A percentile compares a stretch with the other conserved stretches of the same genome.
These are phyloP conservation scores for Phytophthora colocasiae DNA, from an alignment of 352 stramenopile species.

Conservation along the genomic window DNA sequence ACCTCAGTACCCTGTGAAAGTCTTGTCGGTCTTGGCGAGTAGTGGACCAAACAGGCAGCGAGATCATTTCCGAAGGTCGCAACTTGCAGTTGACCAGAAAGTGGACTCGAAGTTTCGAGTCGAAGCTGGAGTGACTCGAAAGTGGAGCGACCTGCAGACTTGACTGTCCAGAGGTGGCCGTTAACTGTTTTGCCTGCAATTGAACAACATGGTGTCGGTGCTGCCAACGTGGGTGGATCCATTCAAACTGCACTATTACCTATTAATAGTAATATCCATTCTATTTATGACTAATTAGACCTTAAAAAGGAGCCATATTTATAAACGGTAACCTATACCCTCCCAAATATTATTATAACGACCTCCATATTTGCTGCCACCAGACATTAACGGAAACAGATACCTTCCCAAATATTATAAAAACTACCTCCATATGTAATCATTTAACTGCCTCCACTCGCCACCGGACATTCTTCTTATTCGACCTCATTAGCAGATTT, in stretches of 20 bases:
- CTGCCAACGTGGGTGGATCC: conserved; percentile 1
- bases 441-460: not conserved
- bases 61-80: not conserved
- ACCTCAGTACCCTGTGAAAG: conserved; percentile 1
- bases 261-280: not conserved
- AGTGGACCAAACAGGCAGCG: not conserved
- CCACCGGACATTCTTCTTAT: conserved; percentile 24
- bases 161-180: not conserved
- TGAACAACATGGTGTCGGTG: not conserved
- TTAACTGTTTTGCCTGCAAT: not conserved
- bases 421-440: too few species aligned
- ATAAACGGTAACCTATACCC: too few species aligned
- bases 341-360: not conserved
- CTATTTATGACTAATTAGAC: not conserved
- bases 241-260: not conserved
- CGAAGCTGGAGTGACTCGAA: too few species aligned
- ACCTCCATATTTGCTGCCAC: conserved; percentile 5
- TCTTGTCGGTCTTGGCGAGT: conserved; percentile 3
- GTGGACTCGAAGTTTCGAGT: too few species aligned
- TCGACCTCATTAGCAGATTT: conserved; percentile 23
- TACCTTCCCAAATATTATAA: too few species aligned
- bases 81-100: too few species aligned
- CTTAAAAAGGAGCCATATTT: too few species aligned
- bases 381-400: not conserved
- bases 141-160: too few species aligned